Evolutionary conservation across 2,329 filamentous ascomycete species (phyloP).

Genomic region (Diplodia sapinea): DNA sequence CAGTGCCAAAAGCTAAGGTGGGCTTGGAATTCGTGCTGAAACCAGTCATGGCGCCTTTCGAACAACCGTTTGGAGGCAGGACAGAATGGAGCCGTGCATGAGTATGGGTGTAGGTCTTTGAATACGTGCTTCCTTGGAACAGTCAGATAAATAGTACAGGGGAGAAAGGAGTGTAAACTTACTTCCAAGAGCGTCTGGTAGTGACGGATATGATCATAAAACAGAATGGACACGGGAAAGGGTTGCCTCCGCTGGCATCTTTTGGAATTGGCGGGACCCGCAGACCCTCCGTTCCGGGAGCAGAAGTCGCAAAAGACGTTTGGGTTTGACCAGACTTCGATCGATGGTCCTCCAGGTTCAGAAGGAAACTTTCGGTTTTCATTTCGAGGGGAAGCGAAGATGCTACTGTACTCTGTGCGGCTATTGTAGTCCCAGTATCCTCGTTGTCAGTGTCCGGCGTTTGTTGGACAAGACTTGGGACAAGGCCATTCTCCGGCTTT

Average conservation of each 20-base stretch:
- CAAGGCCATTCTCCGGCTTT: slow-evolving; percentile 38
- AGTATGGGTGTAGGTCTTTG: slow-evolving; percentile 14
- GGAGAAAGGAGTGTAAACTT: background rate
- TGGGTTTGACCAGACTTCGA: slow-evolving; percentile 12
- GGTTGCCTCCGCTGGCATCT: background rate
- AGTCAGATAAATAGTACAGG: background rate
- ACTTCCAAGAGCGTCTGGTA: slow-evolving; percentile 8
- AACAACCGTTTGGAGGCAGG: background rate
- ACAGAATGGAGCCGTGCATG: background rate
- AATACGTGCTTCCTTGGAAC: slow-evolving; percentile 4
- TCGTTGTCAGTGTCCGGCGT: background rate
- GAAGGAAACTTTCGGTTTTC: background rate
- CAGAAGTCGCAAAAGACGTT: slow-evolving; percentile 8
- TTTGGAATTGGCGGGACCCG: slow-evolving; percentile 3
- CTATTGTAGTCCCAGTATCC: background rate
- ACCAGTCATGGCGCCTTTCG: slow-evolving; percentile 17
- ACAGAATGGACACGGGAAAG: slow-evolving; percentile 14
- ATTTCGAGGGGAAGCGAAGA: slow-evolving; percentile 1
- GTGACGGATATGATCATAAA: slow-evolving; percentile 12
- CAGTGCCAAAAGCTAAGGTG: slow-evolving; percentile 9
- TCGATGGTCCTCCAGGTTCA: background rate
- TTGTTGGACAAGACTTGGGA: background rate
- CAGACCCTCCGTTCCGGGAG: background rate
- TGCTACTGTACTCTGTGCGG: slow-evolving; percentile 4
- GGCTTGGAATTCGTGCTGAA: slow-evolving; percentile 4